Conservation (phyloP, 805 yeast species). For the Gaillardinia entomophila region DNA sequence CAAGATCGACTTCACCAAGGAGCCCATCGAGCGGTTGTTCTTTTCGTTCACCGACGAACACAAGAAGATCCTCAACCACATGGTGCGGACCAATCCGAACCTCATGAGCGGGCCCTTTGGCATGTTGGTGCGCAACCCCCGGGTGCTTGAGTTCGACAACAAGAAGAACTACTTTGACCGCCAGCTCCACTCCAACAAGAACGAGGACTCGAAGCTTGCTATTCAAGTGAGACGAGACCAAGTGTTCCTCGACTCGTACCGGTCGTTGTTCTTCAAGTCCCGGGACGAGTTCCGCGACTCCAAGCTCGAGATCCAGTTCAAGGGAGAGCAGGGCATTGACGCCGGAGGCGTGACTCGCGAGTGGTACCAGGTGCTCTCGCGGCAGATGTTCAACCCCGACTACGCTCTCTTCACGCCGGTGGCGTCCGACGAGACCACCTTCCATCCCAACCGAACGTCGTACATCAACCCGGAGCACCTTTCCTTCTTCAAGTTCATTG, state of each 20-base stretch:
- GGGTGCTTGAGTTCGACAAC: conserved; percentile 90
- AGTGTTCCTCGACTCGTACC: conserved; percentile 86
- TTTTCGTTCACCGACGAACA: conserved; percentile 86
- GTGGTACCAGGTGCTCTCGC: conserved; percentile 90
- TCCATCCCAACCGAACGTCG: conserved; percentile 91
- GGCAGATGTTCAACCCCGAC: conserved; percentile 95
- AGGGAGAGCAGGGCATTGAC: conserved; percentile 94
- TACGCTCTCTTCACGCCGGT: conserved; percentile 90
- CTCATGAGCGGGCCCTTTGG: conserved; percentile 95
- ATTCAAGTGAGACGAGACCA: conserved; percentile 79
- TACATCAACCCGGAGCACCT: conserved; percentile 91
- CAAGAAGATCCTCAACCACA: conserved; percentile 78
- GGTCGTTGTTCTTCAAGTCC: conserved; percentile 73
- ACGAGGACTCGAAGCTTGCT: conserved; percentile 43
- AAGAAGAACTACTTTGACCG: conserved; percentile 81
- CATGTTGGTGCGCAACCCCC: conserved; percentile 80
- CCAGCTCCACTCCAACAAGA: conserved; percentile 51
- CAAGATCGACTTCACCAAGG: conserved; percentile 61
- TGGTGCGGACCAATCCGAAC: conserved; percentile 88
- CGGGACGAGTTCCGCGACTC: conserved; percentile 68
- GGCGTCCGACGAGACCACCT: conserved; percentile 85
- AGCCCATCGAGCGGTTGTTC: conserved; percentile 73
- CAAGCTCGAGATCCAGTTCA: conserved; percentile 74
- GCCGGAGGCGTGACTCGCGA: conserved; percentile 98
- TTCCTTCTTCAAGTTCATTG: conserved; percentile 90